Evolutionary conservation across 352 stramenopile species (phyloP).

Genomic region (Phytopythium vexans): DNA sequence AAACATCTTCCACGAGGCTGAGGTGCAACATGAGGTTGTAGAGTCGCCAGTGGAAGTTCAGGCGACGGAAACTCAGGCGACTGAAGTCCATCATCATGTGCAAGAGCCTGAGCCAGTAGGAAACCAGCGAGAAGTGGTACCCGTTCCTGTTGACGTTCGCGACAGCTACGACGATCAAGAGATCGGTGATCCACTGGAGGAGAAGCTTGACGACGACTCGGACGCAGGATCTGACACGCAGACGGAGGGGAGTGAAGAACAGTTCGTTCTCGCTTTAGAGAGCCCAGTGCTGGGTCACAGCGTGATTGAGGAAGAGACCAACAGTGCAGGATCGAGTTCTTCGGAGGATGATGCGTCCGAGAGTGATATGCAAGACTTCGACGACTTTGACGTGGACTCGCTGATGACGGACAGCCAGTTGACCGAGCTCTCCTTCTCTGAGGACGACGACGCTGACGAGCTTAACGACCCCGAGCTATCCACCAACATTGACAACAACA

Average conservation of each 20-base stretch:
- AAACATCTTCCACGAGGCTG: not conserved
- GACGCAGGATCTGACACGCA: slow-evolving; percentile 8
- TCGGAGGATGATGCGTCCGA: slow-evolving; percentile 13
- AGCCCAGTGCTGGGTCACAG: not conserved
- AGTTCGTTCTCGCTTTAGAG: slow-evolving; percentile 4
- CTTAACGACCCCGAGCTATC: not conserved
- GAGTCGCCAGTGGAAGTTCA: not conserved
- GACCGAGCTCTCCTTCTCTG: slow-evolving; percentile 4
- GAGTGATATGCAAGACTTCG: slow-evolving; percentile 25
- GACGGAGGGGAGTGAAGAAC: slow-evolving; percentile 7
- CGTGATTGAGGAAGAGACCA: not conserved
- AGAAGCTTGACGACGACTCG: not conserved
- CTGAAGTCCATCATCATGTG: too few species aligned
- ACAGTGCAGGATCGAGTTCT: not conserved
- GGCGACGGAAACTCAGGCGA: too few species aligned
- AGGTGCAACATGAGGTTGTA: not conserved
- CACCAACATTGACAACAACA: not conserved
- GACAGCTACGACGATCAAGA: too few species aligned
- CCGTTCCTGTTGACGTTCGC: too few species aligned
- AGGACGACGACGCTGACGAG: not conserved
- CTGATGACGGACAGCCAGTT: slow-evolving; percentile 5
- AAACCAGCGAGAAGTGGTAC: too few species aligned
- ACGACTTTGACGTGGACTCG: slow-evolving; percentile 35
- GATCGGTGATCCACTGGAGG: not conserved
- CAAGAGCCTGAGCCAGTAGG: too few species aligned